Percentiles rank a stretch among this genome's conserved stretches.
Conservation (phyloP, 2,329 filamentous ascomycete species). For the Gaeumannomyces sp. region DNA sequence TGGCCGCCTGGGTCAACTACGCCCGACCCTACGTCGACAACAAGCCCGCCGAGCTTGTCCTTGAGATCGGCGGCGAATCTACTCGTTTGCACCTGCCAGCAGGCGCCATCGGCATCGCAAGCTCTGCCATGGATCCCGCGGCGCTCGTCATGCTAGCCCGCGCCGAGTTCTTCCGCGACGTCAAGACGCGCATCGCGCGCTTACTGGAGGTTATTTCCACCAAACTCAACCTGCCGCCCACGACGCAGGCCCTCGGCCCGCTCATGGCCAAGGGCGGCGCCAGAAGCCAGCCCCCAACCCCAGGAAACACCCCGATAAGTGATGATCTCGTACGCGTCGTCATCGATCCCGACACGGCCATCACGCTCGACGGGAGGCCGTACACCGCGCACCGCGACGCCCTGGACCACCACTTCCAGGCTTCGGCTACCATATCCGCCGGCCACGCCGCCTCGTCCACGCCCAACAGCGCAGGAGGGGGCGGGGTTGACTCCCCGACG, state of each 20-base stretch:
- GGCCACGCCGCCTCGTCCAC: constrained; percentile 22
- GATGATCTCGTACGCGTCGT: constrained; percentile 63
- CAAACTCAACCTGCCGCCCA: constrained; percentile 64
- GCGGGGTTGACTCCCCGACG: constrained; percentile 12
- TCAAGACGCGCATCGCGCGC: constrained; percentile 62
- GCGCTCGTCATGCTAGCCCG: constrained; percentile 33
- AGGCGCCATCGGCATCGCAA: constrained; percentile 16
- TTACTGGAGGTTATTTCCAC: constrained; percentile 76
- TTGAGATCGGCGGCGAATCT: constrained; percentile 69
- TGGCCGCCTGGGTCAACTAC: constrained; percentile 61
- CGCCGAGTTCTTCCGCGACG: constrained; percentile 69
- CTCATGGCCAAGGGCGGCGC: constrained; percentile 60
- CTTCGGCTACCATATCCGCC: constrained; percentile 18
- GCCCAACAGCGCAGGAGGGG: constrained; percentile 26
- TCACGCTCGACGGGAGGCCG: constrained; percentile 52
- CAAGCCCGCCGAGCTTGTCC: constrained; percentile 62
- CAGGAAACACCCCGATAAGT: constrained; percentile 62
- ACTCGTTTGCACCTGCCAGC: constrained; percentile 47
- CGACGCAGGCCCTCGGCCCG: constrained; percentile 55
- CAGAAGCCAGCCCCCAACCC: constrained; percentile 55
- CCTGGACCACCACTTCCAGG: constrained; percentile 8
- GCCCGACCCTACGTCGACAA: constrained; percentile 82
- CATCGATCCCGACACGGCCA: constrained; percentile 54
- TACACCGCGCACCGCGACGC: constrained; percentile 26
- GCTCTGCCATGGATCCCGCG: constrained; percentile 15